phyloP scores from a whole-genome alignment of 2,329 filamentous ascomycete genomes.

The Ophiobolus disseminans region DNA sequence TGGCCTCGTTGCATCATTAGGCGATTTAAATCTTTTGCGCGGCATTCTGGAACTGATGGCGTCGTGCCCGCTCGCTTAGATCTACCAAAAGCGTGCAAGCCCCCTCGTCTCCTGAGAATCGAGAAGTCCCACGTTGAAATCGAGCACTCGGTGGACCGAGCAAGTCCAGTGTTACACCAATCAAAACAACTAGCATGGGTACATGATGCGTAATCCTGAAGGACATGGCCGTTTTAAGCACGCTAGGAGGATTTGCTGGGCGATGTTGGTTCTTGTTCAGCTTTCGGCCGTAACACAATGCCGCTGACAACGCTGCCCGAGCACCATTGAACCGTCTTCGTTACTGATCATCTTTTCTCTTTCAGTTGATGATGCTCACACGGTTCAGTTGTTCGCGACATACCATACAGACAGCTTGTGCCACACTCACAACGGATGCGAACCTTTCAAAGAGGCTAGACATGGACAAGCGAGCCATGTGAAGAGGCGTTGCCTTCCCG shows the following conservation, averaged over 20 bases:
- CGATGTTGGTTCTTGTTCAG: background rate
- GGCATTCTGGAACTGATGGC: background rate
- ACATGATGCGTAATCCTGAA: background rate
- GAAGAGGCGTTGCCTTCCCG: conserved; percentile 12
- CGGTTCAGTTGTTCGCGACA: background rate
- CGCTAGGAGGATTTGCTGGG: background rate
- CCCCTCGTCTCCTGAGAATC: background rate
- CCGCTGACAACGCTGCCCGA: background rate
- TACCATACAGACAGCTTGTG: background rate
- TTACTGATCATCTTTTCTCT: background rate
- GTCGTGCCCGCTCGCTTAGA: conserved; percentile 12
- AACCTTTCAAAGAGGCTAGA: conserved; percentile 1
- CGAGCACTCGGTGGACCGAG: background rate
- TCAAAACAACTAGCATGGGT: background rate
- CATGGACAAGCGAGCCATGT: conserved; percentile 25
- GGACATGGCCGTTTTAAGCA: background rate
- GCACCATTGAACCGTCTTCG: background rate
- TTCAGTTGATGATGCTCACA: background rate
- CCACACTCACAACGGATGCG: background rate
- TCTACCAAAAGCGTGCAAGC: conserved; percentile 20
- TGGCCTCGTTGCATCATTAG: background rate
- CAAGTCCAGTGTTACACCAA: conserved; percentile 2
- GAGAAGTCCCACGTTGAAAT: background rate
- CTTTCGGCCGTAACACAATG: conserved; percentile 10
- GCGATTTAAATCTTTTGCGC: conserved; percentile 1